Evolutionary conservation across 805 yeast species (phyloP), one percentile per base, ranked within the genome.

Genomic region (Saccharomyces mikatae): DNA sequence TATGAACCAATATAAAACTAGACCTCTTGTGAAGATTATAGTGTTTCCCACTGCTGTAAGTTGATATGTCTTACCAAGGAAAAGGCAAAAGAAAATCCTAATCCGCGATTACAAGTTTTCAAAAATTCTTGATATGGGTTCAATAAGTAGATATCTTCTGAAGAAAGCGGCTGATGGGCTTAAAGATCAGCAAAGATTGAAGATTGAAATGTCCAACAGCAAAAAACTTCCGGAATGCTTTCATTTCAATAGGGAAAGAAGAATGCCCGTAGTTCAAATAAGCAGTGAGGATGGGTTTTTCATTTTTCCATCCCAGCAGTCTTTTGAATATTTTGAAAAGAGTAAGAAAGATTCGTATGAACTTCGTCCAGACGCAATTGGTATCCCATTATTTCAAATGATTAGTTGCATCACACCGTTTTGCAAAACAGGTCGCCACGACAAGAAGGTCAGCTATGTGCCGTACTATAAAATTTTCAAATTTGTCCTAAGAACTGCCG

Each of bases 301-400:
- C 27, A 41, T 60, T 44, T 60, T 59, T 46, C 56, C 62, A 6
- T 56, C 61, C 26, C 50, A 52, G 48, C 58, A 59, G 32, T 56
- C 60, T 1, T 54, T 48, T 44, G 62, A 59, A 46, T 48, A 41
- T 32, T 60, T 56, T 47, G 58, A 54, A 49, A 47, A 32, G 17
- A 54, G 29, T 14, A 47, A 46, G 24, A 47, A 47, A 10, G 26
- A 56, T 6, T 48, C 47, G 9, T 47, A 44, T 22, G 27, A 31
- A 2, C 26, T 57, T 28, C 49, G 53, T 30, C 46, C 54, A 14
- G 61, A 59, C 27, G 64, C 61, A 22, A 55, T 59, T 11, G 64
- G 64, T n/a, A 41, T 59, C 6, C 64, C 62, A 2, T 48, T 60
- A 29, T 47, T 60, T 27, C 57, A 52, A n/a, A 54, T 60, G 9